Evolutionary conservation across 1,284 basidiomycete genomes (phyloP), one percentile per base, ranked within the genome.

Genomic region (Malassezia yamatoensis): DNA sequence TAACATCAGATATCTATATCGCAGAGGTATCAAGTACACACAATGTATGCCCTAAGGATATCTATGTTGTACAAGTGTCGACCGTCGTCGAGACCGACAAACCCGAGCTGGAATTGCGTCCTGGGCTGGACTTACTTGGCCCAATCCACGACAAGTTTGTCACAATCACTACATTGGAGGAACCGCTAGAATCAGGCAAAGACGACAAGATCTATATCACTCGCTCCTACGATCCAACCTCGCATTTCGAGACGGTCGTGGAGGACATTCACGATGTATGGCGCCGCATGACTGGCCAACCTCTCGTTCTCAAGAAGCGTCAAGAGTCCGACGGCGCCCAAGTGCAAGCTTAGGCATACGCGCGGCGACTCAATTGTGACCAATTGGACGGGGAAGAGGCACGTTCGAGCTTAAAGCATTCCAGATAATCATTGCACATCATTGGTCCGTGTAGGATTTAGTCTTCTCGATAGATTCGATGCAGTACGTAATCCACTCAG

Each of bases 101-200:
- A 61, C 94, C 94, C 34, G 93, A 98, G 77, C 80, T 84, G 36
- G 94, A 99, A 79, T 88, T 99, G 63, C 78, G 80, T 21, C 88
- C 93, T 42, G 94, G 89, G 70, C 83, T 98, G 58, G 83, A 87
- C 67, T 83, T 99, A 39, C 83, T 99, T 43, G 94, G 94, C 8
- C 83, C 86, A 39, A 90, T 98, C 69, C 82, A 87, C 70, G 91
- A 98, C 75, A 96, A 98, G 90, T 98, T 98, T 78, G 83, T 98
- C 57, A 85, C 85, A 29, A 85, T 96, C 65, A 83, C 85, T 11
- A 84, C 90, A 32, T 77, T 96, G 49, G 96, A 93, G 79, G 87
- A 85, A 49, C 91, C 94, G 8, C 88, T 90, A 9, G 81, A 87
- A 35, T 78, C 82, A 43, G 94, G 94, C 54, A 76, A 75, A 54